A percentile compares a stretch with the other conserved stretches of the same genome.
Conservation (phyloP, 129 eudicot species). For the Pittosporum tobira region DNA sequence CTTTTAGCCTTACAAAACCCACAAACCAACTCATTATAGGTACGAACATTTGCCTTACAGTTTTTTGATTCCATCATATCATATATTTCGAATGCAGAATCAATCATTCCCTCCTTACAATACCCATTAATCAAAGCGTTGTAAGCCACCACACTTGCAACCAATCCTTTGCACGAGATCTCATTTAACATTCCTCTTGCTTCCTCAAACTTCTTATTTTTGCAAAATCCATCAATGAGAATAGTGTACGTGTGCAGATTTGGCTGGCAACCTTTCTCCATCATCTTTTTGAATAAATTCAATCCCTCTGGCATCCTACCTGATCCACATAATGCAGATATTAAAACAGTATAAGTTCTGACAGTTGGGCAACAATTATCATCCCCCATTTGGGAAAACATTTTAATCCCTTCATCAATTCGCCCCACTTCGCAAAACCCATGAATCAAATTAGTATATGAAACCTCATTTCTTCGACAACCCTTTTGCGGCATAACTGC, state of each 20-base stretch:
- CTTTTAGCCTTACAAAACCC: slow-evolving; percentile 56
- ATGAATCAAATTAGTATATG: slow-evolving; percentile 66
- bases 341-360: slow-evolving; percentile 69
- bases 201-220: slow-evolving; percentile 47
- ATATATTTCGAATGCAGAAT: slow-evolving; percentile 46
- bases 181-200: slow-evolving; percentile 38
- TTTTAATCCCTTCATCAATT: slow-evolving; percentile 43
- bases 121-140: slow-evolving; percentile 78
- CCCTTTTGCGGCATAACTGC: slow-evolving; percentile 55
- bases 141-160: slow-evolving; percentile 52
- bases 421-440: slow-evolving; percentile 67
- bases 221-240: slow-evolving; percentile 67
- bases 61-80: slow-evolving; percentile 46
- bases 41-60: slow-evolving; percentile 56
- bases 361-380: slow-evolving; percentile 61
- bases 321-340: slow-evolving; percentile 49
- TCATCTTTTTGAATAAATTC: slow-evolving; percentile 50
- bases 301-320: slow-evolving; percentile 48
- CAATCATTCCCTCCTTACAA: slow-evolving; percentile 56
- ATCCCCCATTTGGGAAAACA: slow-evolving; percentile 46
- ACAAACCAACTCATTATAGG: slow-evolving; percentile 66
- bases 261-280: slow-evolving; percentile 50
- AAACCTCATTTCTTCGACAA: slow-evolving; percentile 67
- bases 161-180: slow-evolving; percentile 44
- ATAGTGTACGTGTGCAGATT: slow-evolving; percentile 72